Base-by-base conservation (phyloP, 148 eudicot genomes). In the Vaccinium macrocarpon region DNA sequence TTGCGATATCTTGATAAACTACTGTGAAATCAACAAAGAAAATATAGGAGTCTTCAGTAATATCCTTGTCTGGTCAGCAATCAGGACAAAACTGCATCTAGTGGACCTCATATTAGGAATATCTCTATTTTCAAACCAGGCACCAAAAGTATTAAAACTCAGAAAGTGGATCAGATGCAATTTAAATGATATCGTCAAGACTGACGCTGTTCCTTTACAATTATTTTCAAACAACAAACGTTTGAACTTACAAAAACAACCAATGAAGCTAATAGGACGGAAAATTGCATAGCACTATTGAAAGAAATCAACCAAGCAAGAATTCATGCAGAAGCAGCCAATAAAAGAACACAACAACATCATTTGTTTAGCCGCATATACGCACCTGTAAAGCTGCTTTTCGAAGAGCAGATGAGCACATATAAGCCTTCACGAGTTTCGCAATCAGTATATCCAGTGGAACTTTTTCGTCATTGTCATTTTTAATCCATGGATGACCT, bases 401-500 rank as follows among this genome's bases (percentile, higher is more conserved):
- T 79, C 97, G 90, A 82, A 96, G 98, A 84, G 97, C 86, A 82
- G 99, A 95, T 48, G 99, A 96, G 78, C 92, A 89, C 91, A 95
- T 89, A 89, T 96, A 96, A 29, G 90, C 83, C 88, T 92, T 96
- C 89, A 96, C 87, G 84, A 91, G 94, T 86, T 90, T 96, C 73
- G 91, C 90, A 71, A 94, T 80, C 68, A 91, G 85, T 76, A 95
- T 88, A 93, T 96, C 99, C 79, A 96, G 87, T 2, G 98, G 95
- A 74, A 93, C 90, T 80, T 88, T 93, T 57, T 90, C 89, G 19
- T 91, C 91, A 71, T 85, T 83, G 66, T 82, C 85, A 84, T 84
- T 90, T 84, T 85, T 92, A 68, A 96, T 90, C 99, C 99, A 96
- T 35, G 96, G 95, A 90, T 96, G 99, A 88, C 98, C 99, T 96